phyloP scores from a whole-genome alignment of 202 grass and related monocot genomes.

The Schoenoplectus triqueter region DNA sequence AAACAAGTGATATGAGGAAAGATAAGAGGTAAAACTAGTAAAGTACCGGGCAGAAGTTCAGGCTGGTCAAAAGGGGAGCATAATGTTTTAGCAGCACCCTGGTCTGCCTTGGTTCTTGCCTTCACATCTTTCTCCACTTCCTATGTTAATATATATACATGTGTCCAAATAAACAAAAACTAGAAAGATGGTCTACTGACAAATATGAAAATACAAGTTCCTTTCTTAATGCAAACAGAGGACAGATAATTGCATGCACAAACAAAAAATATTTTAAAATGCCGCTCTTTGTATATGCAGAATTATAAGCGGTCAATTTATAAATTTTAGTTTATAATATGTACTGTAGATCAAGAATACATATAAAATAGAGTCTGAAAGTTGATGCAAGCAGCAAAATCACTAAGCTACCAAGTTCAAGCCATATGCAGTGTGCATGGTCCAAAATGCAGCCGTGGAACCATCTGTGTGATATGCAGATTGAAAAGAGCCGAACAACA shows the following conservation, averaged over 20 bases:
- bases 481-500: background rate
- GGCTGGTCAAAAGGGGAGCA: constrained; percentile 96
- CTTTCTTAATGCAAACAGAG: background rate
- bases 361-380: background rate
- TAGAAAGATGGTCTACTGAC: background rate
- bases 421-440: background rate
- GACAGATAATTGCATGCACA: background rate
- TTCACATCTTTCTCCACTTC: constrained; percentile 97
- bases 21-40: background rate
- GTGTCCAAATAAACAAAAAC: constrained; percentile 3
- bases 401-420: background rate
- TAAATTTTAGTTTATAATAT: background rate
- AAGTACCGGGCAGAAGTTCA: constrained; percentile 75
- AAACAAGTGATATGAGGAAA: too few relatives aligned
- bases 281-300: background rate
- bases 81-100: constrained; percentile 85
- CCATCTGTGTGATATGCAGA: background rate
- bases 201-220: background rate
- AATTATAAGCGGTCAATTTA: background rate
- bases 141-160: constrained; percentile 42
- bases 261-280: background rate
- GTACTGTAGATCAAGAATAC: background rate
- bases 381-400: background rate
- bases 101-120: constrained; percentile 75
- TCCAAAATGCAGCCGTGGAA: background rate